Conservation (phyloP, 805 yeast species). For the Yamadazyma tumulicola region DNA sequence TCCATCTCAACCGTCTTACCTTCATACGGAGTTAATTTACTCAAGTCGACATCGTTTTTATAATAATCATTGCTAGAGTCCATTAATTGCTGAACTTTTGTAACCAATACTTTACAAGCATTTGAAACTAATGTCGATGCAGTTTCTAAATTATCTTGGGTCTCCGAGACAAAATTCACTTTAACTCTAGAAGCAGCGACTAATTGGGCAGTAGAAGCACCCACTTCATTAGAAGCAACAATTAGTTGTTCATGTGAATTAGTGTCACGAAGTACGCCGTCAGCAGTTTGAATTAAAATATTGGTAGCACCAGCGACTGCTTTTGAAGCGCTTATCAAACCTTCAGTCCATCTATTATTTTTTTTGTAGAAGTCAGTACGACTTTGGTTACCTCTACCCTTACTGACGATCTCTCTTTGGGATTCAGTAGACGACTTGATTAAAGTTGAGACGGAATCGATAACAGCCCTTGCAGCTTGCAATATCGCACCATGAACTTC, state of each 20-base stretch:
- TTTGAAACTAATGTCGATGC: constrained; percentile 66
- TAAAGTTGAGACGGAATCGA: constrained; percentile 69
- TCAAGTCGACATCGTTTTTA: constrained; percentile 54
- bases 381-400: constrained; percentile 62
- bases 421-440: constrained; percentile 76
- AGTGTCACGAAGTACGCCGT: constrained; percentile 65
- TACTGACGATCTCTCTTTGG: constrained; percentile 75
- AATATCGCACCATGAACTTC: constrained; percentile 75
- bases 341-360: constrained; percentile 91
- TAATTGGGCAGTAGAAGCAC: constrained; percentile 87
- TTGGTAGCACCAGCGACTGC: constrained; percentile 83
- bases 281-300: constrained; percentile 79
- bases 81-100: constrained; percentile 62
- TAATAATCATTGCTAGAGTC: constrained; percentile 29
- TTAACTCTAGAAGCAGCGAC: constrained; percentile 90
- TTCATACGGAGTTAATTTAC: constrained; percentile 68
- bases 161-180: constrained; percentile 69
- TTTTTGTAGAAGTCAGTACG: constrained; percentile 78
- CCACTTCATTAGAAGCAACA: constrained; percentile 88
- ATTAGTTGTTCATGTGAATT: constrained; percentile 78
- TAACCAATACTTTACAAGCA: constrained; percentile 74
- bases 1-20: constrained; percentile 87
- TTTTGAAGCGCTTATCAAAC: constrained; percentile 83
- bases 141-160: constrained; percentile 69
- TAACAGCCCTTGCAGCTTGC: constrained; percentile 74